Evolutionary conservation across 495 filamentous ascomycete species (phyloP), one percentile per base, ranked within the genome.

Genomic region (Aspergillus haitiensis): DNA sequence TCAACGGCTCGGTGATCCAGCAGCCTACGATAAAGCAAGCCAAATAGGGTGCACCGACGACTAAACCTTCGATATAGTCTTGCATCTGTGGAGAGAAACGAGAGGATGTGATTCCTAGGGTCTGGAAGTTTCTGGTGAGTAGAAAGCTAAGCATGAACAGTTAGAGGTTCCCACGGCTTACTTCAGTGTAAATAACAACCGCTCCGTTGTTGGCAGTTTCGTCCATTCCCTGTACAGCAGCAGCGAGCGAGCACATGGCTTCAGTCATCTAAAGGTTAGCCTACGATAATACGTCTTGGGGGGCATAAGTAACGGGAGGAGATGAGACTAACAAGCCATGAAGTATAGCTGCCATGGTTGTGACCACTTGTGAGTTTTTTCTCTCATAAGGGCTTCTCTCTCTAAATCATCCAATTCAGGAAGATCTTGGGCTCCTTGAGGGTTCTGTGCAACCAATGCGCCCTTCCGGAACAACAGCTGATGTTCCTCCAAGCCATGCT

Each of bases 181-280:
- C 72, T 9, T 65, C 69, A 31, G 80, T 73, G 64, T 88, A 91
- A 64, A 88, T 87, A 2, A 84, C 75, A 60, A 91, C 87, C 4
- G 88, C 89, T 46, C 88, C 90, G 61, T 91, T 92, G 64, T 90
- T 87, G 59, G 89, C 88, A 0, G 89, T 91, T 68, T 93, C 88
- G 62, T 91, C 86, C 86, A 84, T 84, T 6, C 82, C 83, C 65
- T 88, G 84, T 5, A 83, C 80, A 36, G 79, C 82, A 7, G 84
- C 83, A 11, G 74, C 78, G 2, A 81, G 59, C 1, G 77, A 78
- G 57, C 76, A 81, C 72, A 80, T 60, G 69, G 33, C 68, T 73
- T 70, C n/a, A 7, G 31, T 35, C 35, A 51, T 37, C 73, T 18
- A 65, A 68, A 70, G 62, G 68, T 66, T 70, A 21, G 67, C 65